phyloP scores from a whole-genome alignment of 352 stramenopile species.

The Globisporangium yorkense region DNA sequence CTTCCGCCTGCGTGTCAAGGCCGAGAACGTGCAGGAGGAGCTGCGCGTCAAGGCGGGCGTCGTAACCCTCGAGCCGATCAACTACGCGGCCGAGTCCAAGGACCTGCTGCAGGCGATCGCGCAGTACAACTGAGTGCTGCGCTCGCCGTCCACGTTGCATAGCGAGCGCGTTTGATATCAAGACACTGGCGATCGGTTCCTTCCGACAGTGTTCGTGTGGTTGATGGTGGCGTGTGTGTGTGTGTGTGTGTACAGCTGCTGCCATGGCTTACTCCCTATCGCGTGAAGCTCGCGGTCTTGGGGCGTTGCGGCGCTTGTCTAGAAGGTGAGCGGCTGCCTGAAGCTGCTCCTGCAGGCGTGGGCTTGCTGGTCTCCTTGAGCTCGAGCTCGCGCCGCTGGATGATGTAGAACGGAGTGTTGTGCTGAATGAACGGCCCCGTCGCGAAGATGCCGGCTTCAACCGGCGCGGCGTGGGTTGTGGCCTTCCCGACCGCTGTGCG shows the following conservation, averaged over 20 bases:
- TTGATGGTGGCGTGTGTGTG: neutral
- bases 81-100: slow-evolving; percentile 91
- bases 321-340: neutral
- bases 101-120: slow-evolving; percentile 92
- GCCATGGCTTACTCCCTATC: neutral
- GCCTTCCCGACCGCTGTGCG: slow-evolving; percentile 58
- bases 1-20: slow-evolving; percentile 90
- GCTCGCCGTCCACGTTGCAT: neutral
- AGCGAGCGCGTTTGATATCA: slow-evolving; percentile 4
- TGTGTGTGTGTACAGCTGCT: neutral
- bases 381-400: slow-evolving; percentile 44
- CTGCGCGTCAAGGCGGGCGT: slow-evolving; percentile 92
- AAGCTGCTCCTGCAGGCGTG: neutral
- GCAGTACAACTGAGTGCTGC: slow-evolving; percentile 57
- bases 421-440: slow-evolving; percentile 40
- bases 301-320: slow-evolving; percentile 3
- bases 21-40: slow-evolving; percentile 96
- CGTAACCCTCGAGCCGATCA: slow-evolving; percentile 88
- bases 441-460: slow-evolving; percentile 53
- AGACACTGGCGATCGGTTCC: neutral
- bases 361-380: neutral
- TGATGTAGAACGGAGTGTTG: slow-evolving; percentile 53
- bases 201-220: too few species aligned
- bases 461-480: slow-evolving; percentile 34
- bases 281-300: slow-evolving; percentile 6